Conservation (phyloP, 306 rosid genomes). For the Trifolium subterraneum region DNA sequence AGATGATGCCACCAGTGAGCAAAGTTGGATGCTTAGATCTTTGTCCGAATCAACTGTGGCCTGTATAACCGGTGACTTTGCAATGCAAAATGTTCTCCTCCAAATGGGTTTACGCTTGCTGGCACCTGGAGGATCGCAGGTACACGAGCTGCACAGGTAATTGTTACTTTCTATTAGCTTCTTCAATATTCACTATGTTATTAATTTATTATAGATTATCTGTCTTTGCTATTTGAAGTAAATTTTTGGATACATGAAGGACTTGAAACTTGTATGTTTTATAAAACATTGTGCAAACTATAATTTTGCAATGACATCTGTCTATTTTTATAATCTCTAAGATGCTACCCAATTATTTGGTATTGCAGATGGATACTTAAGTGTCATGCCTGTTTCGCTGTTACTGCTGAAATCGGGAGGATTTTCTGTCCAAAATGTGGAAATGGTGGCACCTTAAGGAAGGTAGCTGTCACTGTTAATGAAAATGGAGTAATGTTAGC, state of each 20-base stretch:
- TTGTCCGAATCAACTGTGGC: slow-evolving; percentile 94
- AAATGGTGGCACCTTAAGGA: slow-evolving; percentile 95
- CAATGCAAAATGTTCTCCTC: slow-evolving; percentile 96
- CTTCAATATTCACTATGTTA: slow-evolving; percentile 21
- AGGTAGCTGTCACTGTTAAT: slow-evolving; percentile 97
- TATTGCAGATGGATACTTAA: slow-evolving; percentile 86
- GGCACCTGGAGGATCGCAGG: slow-evolving; percentile 95
- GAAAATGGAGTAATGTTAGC: slow-evolving; percentile 87
- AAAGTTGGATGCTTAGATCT: slow-evolving; percentile 89
- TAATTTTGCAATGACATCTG: slow-evolving; percentile 13
- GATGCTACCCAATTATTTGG: slow-evolving; percentile 26
- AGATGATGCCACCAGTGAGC: slow-evolving; percentile 77
- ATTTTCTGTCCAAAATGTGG: slow-evolving; percentile 97
- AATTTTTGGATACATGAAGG: background rate
- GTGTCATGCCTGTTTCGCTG: slow-evolving; percentile 88
- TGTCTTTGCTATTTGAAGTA: slow-evolving; percentile 19
- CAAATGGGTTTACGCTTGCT: slow-evolving; percentile 93
- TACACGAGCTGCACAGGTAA: slow-evolving; percentile 87
- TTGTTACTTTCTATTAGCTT: slow-evolving; percentile 13
- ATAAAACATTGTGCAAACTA: background rate
- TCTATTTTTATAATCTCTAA: background rate
- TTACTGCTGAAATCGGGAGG: slow-evolving; percentile 85
- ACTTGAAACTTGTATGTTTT: slow-evolving; percentile 16
- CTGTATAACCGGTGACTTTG: slow-evolving; percentile 87
- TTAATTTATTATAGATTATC: background rate